Evolutionary conservation across 306 rosid species (phyloP).

Genomic region (Abrus precatorius): DNA sequence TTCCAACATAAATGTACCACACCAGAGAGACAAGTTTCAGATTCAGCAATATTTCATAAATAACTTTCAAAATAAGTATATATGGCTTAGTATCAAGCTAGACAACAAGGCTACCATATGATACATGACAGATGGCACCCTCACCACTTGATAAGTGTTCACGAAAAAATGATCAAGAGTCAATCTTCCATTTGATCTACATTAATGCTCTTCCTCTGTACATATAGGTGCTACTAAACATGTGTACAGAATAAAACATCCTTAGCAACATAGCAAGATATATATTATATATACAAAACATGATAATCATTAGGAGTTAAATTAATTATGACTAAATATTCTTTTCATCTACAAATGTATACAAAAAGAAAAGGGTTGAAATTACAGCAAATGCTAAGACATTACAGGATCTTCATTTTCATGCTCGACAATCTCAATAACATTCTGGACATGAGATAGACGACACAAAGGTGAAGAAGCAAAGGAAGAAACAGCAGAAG

Average conservation of each 20-base stretch:
- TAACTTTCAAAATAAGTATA: neutral
- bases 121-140: constrained; percentile 9
- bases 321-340: constrained; percentile 25
- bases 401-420: constrained; percentile 33
- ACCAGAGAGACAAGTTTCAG: constrained; percentile 1
- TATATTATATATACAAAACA: neutral
- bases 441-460: constrained; percentile 21
- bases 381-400: constrained; percentile 26
- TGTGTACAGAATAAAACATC: neutral
- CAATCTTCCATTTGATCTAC: constrained; percentile 3
- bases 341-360: constrained; percentile 44
- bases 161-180: neutral
- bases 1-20: neutral
- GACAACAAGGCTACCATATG: neutral
- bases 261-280: constrained; percentile 25
- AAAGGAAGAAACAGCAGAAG: constrained; percentile 63
- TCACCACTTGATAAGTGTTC: constrained; percentile 8
- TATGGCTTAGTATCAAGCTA: neutral
- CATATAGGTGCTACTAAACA: neutral
- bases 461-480: constrained; percentile 50
- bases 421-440: constrained; percentile 48
- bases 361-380: neutral
- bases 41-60: neutral
- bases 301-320: neutral
- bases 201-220: neutral